A percentile compares a stretch with the other conserved stretches of the same genome.
Evolutionary conservation across 352 stramenopile genomes (phyloP).

Genomic region (Hyaloperonospora brassicae): DNA sequence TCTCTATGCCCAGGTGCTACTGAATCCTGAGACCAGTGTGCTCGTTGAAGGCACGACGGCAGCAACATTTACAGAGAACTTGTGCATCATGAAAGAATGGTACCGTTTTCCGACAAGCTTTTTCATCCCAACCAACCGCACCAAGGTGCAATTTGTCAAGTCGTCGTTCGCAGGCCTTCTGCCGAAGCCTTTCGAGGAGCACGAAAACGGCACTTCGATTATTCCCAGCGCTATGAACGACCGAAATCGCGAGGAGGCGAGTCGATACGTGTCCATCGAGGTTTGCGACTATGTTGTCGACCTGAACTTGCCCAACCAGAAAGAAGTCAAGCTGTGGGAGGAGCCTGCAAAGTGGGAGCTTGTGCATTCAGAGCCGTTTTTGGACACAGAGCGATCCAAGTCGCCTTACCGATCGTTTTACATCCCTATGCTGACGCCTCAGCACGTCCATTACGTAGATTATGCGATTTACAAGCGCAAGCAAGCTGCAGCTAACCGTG

Average conservation of each 20-base stretch:
- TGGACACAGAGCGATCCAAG: constrained; percentile 50
- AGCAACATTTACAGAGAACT: constrained; percentile 19
- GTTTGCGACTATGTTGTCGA: constrained; percentile 89
- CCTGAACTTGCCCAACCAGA: constrained; percentile 50
- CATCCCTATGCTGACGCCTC: constrained; percentile 54
- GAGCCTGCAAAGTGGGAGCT: constrained; percentile 40
- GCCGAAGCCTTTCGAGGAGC: constrained; percentile 86
- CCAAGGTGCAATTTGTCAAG: constrained; percentile 86
- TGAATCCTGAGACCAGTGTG: constrained; percentile 24
- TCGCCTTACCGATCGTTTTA: constrained; percentile 73
- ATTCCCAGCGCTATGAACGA: constrained; percentile 90
- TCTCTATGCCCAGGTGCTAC: constrained; percentile 48
- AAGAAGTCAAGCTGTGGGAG: constrained; percentile 65
- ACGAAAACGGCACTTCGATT: constrained; percentile 49
- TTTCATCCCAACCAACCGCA: constrained; percentile 86
- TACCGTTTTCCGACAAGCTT: constrained; percentile 94
- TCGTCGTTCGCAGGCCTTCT: constrained; percentile 91
- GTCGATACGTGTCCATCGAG: constrained; percentile 71
- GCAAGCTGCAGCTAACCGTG: constrained; percentile 8
- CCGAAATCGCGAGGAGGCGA: constrained; percentile 86
- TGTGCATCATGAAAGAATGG: constrained; percentile 98
- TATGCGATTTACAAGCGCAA: constrained; percentile 69
- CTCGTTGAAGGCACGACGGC: constrained; percentile 13
- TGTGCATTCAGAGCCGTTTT: constrained; percentile 45
- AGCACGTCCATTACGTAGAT: constrained; percentile 41